Evolutionary conservation across 768 basidiomycete species (phyloP).

Genomic region (Galerina marginata): DNA sequence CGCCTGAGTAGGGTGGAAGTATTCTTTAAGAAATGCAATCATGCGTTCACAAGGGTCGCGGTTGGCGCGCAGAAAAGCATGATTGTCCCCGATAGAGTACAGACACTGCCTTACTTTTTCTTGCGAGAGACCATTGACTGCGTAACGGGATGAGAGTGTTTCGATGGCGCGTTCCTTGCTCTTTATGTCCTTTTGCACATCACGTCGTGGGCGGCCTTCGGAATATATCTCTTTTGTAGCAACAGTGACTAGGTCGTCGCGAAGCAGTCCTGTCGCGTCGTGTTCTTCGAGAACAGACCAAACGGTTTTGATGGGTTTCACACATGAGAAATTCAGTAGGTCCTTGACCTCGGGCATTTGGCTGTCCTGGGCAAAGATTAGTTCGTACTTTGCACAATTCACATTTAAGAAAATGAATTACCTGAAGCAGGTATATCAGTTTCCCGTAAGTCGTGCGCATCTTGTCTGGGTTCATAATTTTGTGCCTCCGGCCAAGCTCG

Average conservation of each 20-base stretch:
- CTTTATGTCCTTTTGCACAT: constrained; percentile 86
- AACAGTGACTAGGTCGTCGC: constrained; percentile 74
- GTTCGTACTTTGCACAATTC: neutral
- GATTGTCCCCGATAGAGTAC: constrained; percentile 90
- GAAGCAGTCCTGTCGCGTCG: constrained; percentile 68
- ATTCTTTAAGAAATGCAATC: constrained; percentile 75
- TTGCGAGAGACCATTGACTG: constrained; percentile 59
- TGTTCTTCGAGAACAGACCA: constrained; percentile 68
- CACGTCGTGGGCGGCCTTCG: constrained; percentile 71
- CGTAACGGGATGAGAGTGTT: constrained; percentile 67
- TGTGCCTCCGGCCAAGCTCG: constrained; percentile 83
- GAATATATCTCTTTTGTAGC: constrained; percentile 87
- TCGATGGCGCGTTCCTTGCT: constrained; percentile 87
- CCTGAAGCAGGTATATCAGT: constrained; percentile 83
- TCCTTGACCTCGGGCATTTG: constrained; percentile 84
- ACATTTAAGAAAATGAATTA: constrained; percentile 31
- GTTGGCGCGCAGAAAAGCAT: constrained; percentile 85
- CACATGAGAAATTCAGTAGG: constrained; percentile 78
- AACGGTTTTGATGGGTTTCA: constrained; percentile 79
- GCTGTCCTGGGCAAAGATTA: constrained; percentile 64
- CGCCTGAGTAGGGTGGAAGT: constrained; percentile 77
- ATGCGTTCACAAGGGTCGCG: constrained; percentile 89
- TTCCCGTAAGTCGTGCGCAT: constrained; percentile 92
- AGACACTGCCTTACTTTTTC: constrained; percentile 79
- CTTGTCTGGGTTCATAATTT: constrained; percentile 93